Conservation (phyloP, 2,329 filamentous ascomycete species). For the Graphilbum fragrans region DNA sequence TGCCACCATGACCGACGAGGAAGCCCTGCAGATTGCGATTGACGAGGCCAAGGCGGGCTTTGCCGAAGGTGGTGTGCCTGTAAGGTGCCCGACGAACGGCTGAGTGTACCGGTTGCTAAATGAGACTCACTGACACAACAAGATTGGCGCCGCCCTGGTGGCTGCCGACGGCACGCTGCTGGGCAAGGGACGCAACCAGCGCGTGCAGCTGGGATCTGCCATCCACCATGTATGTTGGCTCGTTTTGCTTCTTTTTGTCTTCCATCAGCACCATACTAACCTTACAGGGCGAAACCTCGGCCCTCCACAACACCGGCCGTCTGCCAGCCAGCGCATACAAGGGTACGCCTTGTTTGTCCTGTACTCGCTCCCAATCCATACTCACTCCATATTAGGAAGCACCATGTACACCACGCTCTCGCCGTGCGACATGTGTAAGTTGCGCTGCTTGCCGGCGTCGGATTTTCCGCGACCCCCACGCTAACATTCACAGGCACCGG, state of each 20-base stretch:
- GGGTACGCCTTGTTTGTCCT: conserved; percentile 4
- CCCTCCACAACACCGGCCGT: conserved; percentile 62
- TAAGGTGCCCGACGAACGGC: conserved; percentile 13
- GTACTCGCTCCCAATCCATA: neutral
- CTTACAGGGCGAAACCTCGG: conserved; percentile 48
- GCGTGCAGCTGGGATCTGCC: conserved; percentile 58
- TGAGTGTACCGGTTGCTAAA: neutral
- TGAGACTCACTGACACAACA: neutral
- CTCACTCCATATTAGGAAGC: conserved; percentile 27
- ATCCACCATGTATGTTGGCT: conserved; percentile 53
- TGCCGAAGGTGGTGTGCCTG: conserved; percentile 34
- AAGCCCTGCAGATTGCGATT: conserved; percentile 23
- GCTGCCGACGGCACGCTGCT: conserved; percentile 57
- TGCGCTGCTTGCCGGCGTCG: neutral
- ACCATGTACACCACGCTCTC: conserved; percentile 80
- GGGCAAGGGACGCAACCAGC: conserved; percentile 63
- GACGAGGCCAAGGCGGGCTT: conserved; percentile 33
- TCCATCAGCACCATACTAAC: neutral
- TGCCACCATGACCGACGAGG: conserved; percentile 7
- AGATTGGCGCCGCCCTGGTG: conserved; percentile 49
- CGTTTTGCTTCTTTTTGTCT: neutral
- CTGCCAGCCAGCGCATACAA: conserved; percentile 57
- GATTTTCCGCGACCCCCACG: neutral
- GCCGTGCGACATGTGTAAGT: conserved; percentile 64
- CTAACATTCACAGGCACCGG: conserved; percentile 50